A percentile compares a stretch with the other conserved stretches of the same genome.
phyloP scores from a whole-genome alignment of 2,329 filamentous ascomycete species.

The Dichotomopilus funicola region DNA sequence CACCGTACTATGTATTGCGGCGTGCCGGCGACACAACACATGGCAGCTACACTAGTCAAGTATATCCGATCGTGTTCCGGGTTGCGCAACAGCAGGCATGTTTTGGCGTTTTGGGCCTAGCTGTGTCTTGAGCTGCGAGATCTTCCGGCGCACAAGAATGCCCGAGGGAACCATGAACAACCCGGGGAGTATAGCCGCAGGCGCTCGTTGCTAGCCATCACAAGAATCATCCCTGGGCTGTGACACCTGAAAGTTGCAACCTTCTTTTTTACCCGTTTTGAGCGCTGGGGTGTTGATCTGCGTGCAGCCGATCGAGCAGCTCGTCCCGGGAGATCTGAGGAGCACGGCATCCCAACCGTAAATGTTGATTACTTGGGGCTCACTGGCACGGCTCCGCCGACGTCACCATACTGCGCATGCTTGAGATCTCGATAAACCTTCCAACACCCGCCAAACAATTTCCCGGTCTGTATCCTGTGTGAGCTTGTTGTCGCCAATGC shows the following conservation, averaged over 20 bases:
- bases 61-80: slow-evolving; percentile 5
- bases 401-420: too few relatives aligned
- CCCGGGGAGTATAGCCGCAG: background rate
- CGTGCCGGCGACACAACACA: slow-evolving; percentile 1
- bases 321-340: slow-evolving; percentile 2
- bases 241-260: background rate
- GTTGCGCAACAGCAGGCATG: slow-evolving; percentile 16
- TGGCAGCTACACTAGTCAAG: slow-evolving; percentile 5
- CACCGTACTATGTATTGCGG: background rate
- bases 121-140: slow-evolving; percentile 14
- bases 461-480: too few relatives aligned
- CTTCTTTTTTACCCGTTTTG: background rate
- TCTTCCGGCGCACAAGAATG: slow-evolving; percentile 4
- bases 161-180: background rate
- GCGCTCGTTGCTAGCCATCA: background rate
- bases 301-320: slow-evolving; percentile 9
- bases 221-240: slow-evolving; percentile 7
- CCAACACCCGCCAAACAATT: too few relatives aligned
- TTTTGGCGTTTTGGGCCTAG: slow-evolving; percentile 11
- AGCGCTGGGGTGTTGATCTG: slow-evolving; percentile 6
- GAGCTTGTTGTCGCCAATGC: too few relatives aligned
- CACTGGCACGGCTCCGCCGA: too few relatives aligned
- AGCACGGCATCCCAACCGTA: too few relatives aligned
- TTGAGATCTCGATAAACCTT: too few relatives aligned
- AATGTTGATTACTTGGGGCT: too few relatives aligned